phyloP scores from a whole-genome alignment of 140 eudicot species.

The Anethum foeniculum region DNA sequence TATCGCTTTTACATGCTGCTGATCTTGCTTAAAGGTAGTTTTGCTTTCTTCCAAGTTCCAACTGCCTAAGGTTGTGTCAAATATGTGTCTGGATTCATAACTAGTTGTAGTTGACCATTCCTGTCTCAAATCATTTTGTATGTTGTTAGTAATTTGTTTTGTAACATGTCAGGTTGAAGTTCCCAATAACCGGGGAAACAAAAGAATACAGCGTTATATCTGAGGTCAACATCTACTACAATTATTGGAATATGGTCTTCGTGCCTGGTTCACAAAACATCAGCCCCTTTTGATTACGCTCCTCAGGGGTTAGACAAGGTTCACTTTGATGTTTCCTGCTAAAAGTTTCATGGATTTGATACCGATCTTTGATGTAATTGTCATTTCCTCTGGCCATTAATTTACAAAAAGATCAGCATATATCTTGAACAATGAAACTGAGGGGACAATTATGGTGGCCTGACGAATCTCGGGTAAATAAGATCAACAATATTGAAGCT shows the following conservation, averaged over 20 bases:
- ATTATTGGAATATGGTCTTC: constrained; percentile 87
- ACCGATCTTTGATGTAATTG: constrained; percentile 57
- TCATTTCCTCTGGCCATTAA: constrained; percentile 96
- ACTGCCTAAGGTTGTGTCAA: not conserved
- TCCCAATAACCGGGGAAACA: constrained; percentile 67
- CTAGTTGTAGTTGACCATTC: not conserved
- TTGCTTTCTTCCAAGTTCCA: not conserved
- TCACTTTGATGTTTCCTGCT: constrained; percentile 76
- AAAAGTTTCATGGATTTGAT: constrained; percentile 46
- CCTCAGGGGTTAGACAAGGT: constrained; percentile 70
- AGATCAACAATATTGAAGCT: constrained; percentile 57
- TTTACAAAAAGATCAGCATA: constrained; percentile 70
- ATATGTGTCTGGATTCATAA: not conserved
- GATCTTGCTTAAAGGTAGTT: not conserved
- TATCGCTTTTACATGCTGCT: not conserved
- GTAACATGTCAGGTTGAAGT: constrained; percentile 49
- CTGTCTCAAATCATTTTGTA: not conserved
- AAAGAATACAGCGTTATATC: constrained; percentile 70
- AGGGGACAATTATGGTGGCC: constrained; percentile 94
- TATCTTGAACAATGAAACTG: constrained; percentile 63
- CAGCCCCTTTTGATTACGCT: constrained; percentile 34
- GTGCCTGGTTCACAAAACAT: constrained; percentile 71
- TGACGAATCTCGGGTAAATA: constrained; percentile 33
- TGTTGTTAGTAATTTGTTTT: not conserved
- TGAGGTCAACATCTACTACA: constrained; percentile 71